A percentile compares a stretch with the other conserved stretches of the same genome.
Conservation (phyloP, 1,284 basidiomycete genomes). For the Moesziomyces sp. region DNA sequence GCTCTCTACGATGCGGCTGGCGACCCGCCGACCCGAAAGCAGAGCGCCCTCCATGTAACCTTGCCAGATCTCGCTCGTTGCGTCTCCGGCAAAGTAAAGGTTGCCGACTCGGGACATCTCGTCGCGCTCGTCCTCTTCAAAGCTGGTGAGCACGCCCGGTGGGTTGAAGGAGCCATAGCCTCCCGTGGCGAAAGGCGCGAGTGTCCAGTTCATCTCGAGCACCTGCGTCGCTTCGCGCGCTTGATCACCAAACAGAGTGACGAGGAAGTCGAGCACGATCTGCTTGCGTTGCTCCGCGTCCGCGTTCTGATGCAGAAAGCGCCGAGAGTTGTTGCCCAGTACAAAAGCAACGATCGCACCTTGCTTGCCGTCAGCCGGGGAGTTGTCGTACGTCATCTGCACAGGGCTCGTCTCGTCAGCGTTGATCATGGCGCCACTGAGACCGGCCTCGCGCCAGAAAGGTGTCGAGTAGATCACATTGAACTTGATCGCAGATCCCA, state of each 20-base stretch:
- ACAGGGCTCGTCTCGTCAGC: slow-evolving; percentile 34
- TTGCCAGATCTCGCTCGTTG: slow-evolving; percentile 42
- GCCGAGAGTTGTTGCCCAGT: slow-evolving; percentile 41
- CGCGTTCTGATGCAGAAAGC: slow-evolving; percentile 26
- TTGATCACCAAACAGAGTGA: slow-evolving; percentile 22
- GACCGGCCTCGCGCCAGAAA: slow-evolving; percentile 40
- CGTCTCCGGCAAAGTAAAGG: slow-evolving; percentile 41
- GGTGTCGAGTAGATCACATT: slow-evolving; percentile 39
- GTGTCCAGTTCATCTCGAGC: slow-evolving; percentile 40
- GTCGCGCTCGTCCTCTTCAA: slow-evolving; percentile 30
- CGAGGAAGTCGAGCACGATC: slow-evolving; percentile 27
- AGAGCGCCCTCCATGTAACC: slow-evolving; percentile 49
- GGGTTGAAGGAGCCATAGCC: slow-evolving; percentile 44
- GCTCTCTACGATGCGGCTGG: slow-evolving; percentile 21
- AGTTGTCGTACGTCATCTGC: slow-evolving; percentile 50
- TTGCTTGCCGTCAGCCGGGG: slow-evolving; percentile 23
- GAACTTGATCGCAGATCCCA: slow-evolving; percentile 48
- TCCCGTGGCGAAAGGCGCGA: slow-evolving; percentile 34
- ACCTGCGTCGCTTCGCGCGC: slow-evolving; percentile 22
- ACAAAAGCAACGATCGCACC: slow-evolving; percentile 42
- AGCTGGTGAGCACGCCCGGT: slow-evolving; percentile 40
- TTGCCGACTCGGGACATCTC: slow-evolving; percentile 35
- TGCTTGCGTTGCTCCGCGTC: slow-evolving; percentile 19
- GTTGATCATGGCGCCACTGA: slow-evolving; percentile 43
- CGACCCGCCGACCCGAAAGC: slow-evolving; percentile 33